Evolutionary conservation across 2,329 filamentous ascomycete species (phyloP).

Genomic region (Monascus ruber): DNA sequence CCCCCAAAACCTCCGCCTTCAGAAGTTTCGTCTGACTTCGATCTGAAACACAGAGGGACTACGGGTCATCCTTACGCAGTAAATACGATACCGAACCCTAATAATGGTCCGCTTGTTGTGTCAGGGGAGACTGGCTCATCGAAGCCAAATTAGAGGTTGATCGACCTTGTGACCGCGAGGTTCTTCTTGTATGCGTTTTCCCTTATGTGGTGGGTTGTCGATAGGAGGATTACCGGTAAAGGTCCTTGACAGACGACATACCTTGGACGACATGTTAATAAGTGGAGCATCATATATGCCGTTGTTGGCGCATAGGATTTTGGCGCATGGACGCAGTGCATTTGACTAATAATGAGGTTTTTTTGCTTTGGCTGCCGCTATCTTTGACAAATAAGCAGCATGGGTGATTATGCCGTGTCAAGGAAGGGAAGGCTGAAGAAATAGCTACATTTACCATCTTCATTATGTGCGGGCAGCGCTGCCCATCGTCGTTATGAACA

Average conservation of each 20-base stretch:
- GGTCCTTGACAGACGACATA: constrained; percentile 4
- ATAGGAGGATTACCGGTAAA: constrained; percentile 1
- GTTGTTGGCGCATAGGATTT: constrained; percentile 2
- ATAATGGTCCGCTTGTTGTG: constrained; percentile 28
- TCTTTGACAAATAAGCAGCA: too few relatives aligned
- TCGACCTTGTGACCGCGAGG: neutral
- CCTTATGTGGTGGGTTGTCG: constrained; percentile 4
- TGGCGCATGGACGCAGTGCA: neutral
- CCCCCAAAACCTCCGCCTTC: constrained; percentile 41
- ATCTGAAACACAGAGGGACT: constrained; percentile 24
- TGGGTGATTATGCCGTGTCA: too few relatives aligned
- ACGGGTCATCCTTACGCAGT: constrained; percentile 12
- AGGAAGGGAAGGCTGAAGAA: too few relatives aligned
- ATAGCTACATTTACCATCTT: too few relatives aligned
- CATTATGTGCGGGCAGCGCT: neutral
- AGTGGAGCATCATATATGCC: constrained; percentile 3
- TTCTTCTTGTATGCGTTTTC: constrained; percentile 6
- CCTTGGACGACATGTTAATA: constrained; percentile 7
- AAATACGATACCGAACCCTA: constrained; percentile 12
- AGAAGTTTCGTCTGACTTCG: constrained; percentile 31
- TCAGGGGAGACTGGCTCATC: constrained; percentile 21
- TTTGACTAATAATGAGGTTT: too few relatives aligned
- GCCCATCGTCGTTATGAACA: neutral
- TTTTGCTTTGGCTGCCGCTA: too few relatives aligned
- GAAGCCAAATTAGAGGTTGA: constrained; percentile 14